Conservation (phyloP, 306 rosid genomes). For the Ormosia emarginata region DNA sequence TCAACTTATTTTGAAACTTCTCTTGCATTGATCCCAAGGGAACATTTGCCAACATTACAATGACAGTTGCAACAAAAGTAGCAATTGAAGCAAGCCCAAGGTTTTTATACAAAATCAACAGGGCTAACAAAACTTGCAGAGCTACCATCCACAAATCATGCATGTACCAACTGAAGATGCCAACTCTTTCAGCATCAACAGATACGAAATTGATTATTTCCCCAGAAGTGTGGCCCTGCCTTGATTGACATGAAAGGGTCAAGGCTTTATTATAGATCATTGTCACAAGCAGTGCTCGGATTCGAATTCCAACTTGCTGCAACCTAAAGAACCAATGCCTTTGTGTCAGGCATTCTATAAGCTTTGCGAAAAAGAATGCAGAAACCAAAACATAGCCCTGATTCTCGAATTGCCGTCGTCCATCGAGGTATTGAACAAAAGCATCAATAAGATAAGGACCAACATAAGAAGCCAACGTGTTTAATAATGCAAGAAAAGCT, state of each 20-base stretch:
- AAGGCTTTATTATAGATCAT: constrained; percentile 37
- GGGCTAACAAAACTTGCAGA: constrained; percentile 39
- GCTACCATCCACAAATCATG: constrained; percentile 44
- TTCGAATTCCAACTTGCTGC: constrained; percentile 42
- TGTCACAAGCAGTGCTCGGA: constrained; percentile 33
- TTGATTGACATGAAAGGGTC: constrained; percentile 42
- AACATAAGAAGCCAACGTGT: constrained; percentile 48
- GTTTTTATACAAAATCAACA: constrained; percentile 45
- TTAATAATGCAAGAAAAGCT: constrained; percentile 9
- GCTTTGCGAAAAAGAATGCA: constrained; percentile 41
- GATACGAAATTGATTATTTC: constrained; percentile 55
- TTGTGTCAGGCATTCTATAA: constrained; percentile 37
- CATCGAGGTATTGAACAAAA: constrained; percentile 48
- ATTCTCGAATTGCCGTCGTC: constrained; percentile 25
- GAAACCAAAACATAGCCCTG: constrained; percentile 43
- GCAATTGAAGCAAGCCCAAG: constrained; percentile 52
- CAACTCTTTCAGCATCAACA: constrained; percentile 56
- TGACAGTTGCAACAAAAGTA: constrained; percentile 38
- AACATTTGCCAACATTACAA: constrained; percentile 47
- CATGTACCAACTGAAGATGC: constrained; percentile 31
- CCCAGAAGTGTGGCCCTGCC: constrained; percentile 43
- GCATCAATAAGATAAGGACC: constrained; percentile 52
- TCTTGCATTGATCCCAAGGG: constrained; percentile 48
- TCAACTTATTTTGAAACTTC: constrained; percentile 44
- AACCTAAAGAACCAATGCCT: constrained; percentile 43